Conservation (phyloP, 2,329 filamentous ascomycete genomes). For the Celoporthe dispersa region DNA sequence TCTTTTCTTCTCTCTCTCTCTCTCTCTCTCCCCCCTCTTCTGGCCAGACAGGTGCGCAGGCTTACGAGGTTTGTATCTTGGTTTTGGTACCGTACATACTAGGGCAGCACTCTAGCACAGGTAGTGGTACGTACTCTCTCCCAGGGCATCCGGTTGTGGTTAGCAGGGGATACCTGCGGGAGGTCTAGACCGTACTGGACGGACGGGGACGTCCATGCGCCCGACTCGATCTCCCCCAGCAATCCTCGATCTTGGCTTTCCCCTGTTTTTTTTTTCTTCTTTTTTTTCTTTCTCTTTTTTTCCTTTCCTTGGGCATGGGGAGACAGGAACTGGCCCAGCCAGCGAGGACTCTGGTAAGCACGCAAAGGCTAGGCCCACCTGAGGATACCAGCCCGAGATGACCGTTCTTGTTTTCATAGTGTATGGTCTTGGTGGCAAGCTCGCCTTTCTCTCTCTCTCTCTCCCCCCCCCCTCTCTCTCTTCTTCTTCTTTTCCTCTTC, state of each 20-base stretch:
- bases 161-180: not conserved
- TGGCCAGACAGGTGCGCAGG: not conserved
- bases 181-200: slow-evolving; percentile 13
- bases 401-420: not conserved
- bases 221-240: slow-evolving; percentile 19
- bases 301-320: not conserved
- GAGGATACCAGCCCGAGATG: slow-evolving; percentile 3
- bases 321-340: not conserved
- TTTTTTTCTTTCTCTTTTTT: not conserved
- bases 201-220: not conserved
- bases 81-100: not conserved
- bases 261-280: not conserved
- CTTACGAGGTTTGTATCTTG: not conserved
- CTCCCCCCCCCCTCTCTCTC: too few relatives aligned
- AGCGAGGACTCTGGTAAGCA: not conserved
- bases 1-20: too few relatives aligned
- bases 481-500: too few relatives aligned
- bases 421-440: too few relatives aligned
- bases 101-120: too few relatives aligned
- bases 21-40: not conserved
- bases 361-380: slow-evolving; percentile 4
- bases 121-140: not conserved
- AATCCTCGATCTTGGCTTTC: slow-evolving; percentile 22
- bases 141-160: not conserved
- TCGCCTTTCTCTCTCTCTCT: not conserved